Evolutionary conservation across 2,329 filamentous ascomycete genomes (phyloP), one percentile per base, ranked within the genome.

Genomic region (Trichocomaceae sp.): DNA sequence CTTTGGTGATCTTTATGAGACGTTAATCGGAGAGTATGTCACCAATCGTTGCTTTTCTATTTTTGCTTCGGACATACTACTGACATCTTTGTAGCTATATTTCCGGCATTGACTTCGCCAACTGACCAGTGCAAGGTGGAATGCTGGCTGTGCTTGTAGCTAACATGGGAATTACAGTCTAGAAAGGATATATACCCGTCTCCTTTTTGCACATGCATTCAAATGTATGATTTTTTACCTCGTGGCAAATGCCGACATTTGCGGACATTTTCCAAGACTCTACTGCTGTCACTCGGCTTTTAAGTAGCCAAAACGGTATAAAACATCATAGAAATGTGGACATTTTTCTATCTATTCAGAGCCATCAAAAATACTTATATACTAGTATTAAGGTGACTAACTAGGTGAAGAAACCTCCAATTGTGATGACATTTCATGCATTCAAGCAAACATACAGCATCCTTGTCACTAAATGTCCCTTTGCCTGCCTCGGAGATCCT

Each of bases 1-100:
- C 5, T 52, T 52, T n/a, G 41, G 50, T 37, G 50, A 52, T n/a
- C 22, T 46, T 19, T 52, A 52, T 8, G 50, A 46, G 50, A 52
- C 50, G 12, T 33, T 45, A 23, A 52, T 19, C 5, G 50, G 26
- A 26, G 50, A 44, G 50, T 52, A 46, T 46, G 50, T 44, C 19
- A 22, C 9, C 13, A 35, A 35, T 13, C 8, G 6, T 42, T 20
- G 4, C 13, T 17, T 17, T 7, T 12, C n/a, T 22, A 13, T 17
- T 20, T 20, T 20, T 42, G 39, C 39, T 2, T 41, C 15, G 17
- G 9, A n/a, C 4, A 26, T 17, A 20, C n/a, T 20, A 22, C 39
- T 42, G 17, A 42, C 17, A 20, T 22, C 17, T 8, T 22, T 4
- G 3, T 22, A 42, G 39, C 19, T 42, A 42, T 22, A 9, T 42